Percentiles rank a stretch among this genome's conserved stretches.
Evolutionary conservation across 169 alveolate genomes (phyloP).

Genomic region (Plasmodium inui): DNA sequence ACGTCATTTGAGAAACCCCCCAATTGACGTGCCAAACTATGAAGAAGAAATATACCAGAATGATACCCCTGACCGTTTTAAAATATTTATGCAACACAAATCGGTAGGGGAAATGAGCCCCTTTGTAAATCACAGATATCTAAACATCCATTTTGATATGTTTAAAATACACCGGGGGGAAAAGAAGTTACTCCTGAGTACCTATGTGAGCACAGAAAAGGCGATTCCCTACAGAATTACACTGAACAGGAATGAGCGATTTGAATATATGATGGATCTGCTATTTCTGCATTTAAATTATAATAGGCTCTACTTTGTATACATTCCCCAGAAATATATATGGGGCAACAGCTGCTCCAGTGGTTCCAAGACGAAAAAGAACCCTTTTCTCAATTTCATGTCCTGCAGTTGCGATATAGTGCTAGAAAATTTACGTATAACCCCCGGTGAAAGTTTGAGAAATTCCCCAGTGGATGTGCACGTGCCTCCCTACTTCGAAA

Average conservation of each 20-base stretch:
- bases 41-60: slow-evolving; percentile 37
- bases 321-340: slow-evolving; percentile 33
- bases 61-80: slow-evolving; percentile 8
- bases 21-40: background rate
- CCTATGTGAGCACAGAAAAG: slow-evolving; percentile 20
- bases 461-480: background rate
- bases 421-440: slow-evolving; percentile 54
- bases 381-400: slow-evolving; percentile 37
- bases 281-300: slow-evolving; percentile 66
- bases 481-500: slow-evolving; percentile 51
- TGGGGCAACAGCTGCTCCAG: background rate
- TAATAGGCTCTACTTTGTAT: slow-evolving; percentile 51
- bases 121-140: slow-evolving; percentile 42
- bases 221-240: slow-evolving; percentile 43
- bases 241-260: slow-evolving; percentile 30
- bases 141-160: slow-evolving; percentile 44
- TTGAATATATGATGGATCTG: slow-evolving; percentile 63
- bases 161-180: slow-evolving; percentile 33
- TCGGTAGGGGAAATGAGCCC: slow-evolving; percentile 37
- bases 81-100: slow-evolving; percentile 60
- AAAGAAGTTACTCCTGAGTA: slow-evolving; percentile 55
- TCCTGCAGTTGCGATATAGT: slow-evolving; percentile 41
- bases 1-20: background rate
- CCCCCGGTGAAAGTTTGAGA: slow-evolving; percentile 11
- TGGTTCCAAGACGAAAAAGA: slow-evolving; percentile 9